These are phyloP conservation scores for Gossypium laxum DNA, from an alignment of 441 rosid species.

Conservation along the genomic window DNA sequence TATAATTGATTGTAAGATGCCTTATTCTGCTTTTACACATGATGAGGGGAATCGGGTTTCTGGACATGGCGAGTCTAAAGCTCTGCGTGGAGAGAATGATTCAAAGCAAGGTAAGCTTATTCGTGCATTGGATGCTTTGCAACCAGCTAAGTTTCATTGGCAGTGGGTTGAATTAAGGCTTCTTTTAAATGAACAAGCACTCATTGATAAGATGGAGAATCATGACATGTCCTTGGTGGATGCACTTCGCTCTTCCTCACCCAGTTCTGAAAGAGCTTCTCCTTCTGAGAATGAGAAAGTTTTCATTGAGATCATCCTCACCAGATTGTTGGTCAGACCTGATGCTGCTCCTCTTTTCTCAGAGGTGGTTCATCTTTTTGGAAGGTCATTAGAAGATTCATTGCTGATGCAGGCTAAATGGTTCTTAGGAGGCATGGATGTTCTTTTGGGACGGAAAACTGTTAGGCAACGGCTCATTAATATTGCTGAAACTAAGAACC, in stretches of 20 bases:
- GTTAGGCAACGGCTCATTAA: conserved; percentile 70
- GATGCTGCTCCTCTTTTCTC: conserved; percentile 95
- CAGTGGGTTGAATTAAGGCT: conserved; percentile 99
- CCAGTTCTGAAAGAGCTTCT: conserved; percentile 53
- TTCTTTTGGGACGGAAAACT: conserved; percentile 83
- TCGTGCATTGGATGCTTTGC: conserved; percentile 64
- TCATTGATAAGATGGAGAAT: conserved; percentile 69
- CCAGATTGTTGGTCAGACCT: conserved; percentile 94
- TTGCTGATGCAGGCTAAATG: conserved; percentile 85
- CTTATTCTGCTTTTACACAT: conserved; percentile 34
- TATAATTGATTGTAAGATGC: conserved; percentile 70
- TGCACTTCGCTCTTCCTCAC: conserved; percentile 66
- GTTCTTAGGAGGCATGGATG: conserved; percentile 82
- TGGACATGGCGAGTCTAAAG: conserved; percentile 44
- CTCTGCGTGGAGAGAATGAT: conserved; percentile 42
- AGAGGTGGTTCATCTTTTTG: conserved; percentile 88
- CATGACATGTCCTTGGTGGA: conserved; percentile 62
- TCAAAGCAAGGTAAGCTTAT: conserved; percentile 80
- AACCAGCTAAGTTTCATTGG: conserved; percentile 98
- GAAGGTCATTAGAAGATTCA: conserved; percentile 85
- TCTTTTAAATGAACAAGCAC: conserved; percentile 91
- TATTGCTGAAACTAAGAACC: conserved; percentile 66
- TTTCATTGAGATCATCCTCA: conserved; percentile 74
- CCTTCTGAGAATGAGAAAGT: conserved; percentile 89
- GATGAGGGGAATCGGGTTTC: conserved; percentile 48